Conservation (phyloP, 140 eudicot genomes). For the Anethum foeniculum region DNA sequence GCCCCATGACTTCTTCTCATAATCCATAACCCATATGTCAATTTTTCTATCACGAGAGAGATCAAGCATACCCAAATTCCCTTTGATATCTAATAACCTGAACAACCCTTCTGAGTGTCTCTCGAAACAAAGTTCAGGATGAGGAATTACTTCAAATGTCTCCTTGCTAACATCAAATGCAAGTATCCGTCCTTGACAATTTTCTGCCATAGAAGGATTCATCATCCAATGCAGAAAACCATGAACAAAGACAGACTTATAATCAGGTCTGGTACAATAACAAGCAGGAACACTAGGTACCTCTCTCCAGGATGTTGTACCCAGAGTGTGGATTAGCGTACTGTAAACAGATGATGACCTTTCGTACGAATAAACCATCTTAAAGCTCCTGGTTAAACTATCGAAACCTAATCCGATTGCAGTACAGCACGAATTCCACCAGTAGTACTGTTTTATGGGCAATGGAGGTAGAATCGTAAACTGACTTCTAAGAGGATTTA, state of each 20-base stretch:
- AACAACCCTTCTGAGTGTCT: background rate
- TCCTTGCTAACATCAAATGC: slow-evolving; percentile 12
- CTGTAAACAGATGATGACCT: background rate
- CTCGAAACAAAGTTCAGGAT: background rate
- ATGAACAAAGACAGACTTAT: slow-evolving; percentile 4
- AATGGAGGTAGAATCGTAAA: background rate
- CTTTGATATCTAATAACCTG: background rate
- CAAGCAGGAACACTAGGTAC: slow-evolving; percentile 7
- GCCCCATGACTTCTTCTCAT: background rate
- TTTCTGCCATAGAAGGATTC: background rate
- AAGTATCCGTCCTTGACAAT: background rate
- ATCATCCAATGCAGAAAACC: slow-evolving; percentile 18
- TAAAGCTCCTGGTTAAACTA: background rate
- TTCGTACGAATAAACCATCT: slow-evolving; percentile 14
- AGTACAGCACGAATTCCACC: background rate
- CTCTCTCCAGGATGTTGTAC: slow-evolving; percentile 7
- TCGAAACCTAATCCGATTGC: slow-evolving; percentile 17
- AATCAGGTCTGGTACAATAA: background rate
- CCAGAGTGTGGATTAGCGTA: background rate
- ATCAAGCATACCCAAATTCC: slow-evolving; percentile 9
- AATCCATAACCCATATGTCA: slow-evolving; percentile 9
- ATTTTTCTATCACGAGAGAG: background rate
- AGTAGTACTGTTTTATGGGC: background rate
- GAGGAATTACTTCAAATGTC: slow-evolving; percentile 2
- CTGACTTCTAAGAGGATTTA: slow-evolving; percentile 4